These are phyloP conservation scores for Pseudopyricularia javanii DNA, from an alignment of 2,329 filamentous ascomycete species.

Conservation along the genomic window DNA sequence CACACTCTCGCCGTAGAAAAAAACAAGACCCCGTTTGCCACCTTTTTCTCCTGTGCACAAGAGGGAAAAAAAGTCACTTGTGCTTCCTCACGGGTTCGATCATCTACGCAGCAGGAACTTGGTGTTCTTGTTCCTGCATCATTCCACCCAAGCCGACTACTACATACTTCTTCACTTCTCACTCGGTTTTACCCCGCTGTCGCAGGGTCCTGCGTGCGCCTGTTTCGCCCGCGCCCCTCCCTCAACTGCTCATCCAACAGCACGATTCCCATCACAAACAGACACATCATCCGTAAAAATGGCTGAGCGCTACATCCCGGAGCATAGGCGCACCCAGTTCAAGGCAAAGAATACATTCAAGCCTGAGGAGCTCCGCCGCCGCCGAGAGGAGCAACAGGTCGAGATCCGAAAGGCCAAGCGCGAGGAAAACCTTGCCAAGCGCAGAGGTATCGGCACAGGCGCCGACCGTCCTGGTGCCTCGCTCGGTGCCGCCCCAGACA, in stretches of 20 bases:
- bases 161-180: neutral
- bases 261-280: constrained; percentile 2
- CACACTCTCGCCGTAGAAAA: neutral
- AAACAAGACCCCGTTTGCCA: neutral
- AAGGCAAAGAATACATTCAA: constrained; percentile 99
- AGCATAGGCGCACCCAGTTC: constrained; percentile 98
- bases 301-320: constrained; percentile 98
- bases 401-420: constrained; percentile 98
- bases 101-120: neutral
- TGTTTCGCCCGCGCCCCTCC: neutral
- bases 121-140: neutral
- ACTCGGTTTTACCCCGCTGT: neutral
- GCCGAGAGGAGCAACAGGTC: constrained; percentile 97
- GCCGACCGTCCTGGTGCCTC: constrained; percentile 71
- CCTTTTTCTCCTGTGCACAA: neutral
- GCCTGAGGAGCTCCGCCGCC: constrained; percentile 94
- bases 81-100: neutral
- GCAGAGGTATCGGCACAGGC: constrained; percentile 80
- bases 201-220: neutral
- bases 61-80: neutral
- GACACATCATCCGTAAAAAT: constrained; percentile 43
- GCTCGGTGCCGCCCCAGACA: constrained; percentile 81
- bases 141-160: neutral
- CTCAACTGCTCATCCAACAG: constrained; percentile 2
- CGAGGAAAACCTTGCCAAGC: constrained; percentile 97